Conservation (phyloP, 257 asterid genomes). For the Apocynum venetum region DNA sequence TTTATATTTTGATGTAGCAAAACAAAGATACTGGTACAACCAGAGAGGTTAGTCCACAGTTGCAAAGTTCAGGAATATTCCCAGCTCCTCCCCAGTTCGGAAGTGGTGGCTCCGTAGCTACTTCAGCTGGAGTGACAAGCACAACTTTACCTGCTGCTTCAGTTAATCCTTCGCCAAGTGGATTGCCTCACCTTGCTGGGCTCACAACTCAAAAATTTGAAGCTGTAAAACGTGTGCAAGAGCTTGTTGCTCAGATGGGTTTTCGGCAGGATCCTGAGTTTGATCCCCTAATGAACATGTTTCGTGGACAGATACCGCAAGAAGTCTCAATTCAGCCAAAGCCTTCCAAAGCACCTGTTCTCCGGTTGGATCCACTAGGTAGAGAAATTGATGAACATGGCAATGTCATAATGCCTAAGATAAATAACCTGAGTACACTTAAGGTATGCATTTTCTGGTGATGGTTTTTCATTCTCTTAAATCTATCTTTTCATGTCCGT, state of each 20-base stretch:
- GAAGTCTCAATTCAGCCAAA: constrained; percentile 78
- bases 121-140: constrained; percentile 31
- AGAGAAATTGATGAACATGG: constrained; percentile 97
- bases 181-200: constrained; percentile 66
- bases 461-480: not conserved
- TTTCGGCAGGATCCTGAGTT: constrained; percentile 90
- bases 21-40: constrained; percentile 48
- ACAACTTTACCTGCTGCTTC: constrained; percentile 22
- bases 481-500: not conserved
- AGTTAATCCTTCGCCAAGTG: constrained; percentile 36
- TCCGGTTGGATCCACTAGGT: constrained; percentile 91
- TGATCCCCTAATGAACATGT: constrained; percentile 75
- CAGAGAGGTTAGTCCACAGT: constrained; percentile 42
- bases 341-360: constrained; percentile 89
- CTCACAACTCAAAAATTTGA: constrained; percentile 73
- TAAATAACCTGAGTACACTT: constrained; percentile 75
- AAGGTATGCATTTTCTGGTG: constrained; percentile 51
- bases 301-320: constrained; percentile 82
- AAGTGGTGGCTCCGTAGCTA: constrained; percentile 24
- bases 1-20: constrained; percentile 38
- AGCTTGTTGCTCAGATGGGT: constrained; percentile 90
- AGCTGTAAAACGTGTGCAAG: constrained; percentile 88
- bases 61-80: constrained; percentile 35
- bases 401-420: constrained; percentile 72
- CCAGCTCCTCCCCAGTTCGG: constrained; percentile 31